phyloP scores from a whole-genome alignment of 1,139 yeast species.

The Saccharomycopsis hybrid region DNA sequence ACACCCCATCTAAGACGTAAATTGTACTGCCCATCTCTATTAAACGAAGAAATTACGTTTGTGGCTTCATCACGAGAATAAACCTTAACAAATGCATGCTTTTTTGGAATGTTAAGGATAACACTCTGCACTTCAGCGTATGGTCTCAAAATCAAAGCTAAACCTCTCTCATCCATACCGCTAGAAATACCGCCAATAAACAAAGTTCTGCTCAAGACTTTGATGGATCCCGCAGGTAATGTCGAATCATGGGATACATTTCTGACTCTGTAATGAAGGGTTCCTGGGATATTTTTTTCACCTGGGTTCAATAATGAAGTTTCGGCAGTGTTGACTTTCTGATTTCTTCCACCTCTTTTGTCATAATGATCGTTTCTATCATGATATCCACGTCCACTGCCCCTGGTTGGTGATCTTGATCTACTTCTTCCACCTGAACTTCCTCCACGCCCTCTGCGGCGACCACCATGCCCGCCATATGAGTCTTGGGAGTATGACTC shows the following conservation, averaged over 20 bases:
- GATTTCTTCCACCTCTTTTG: constrained; percentile 1
- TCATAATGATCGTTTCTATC: constrained; percentile 5
- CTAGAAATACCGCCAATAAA: constrained; percentile 92
- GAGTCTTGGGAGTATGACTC: not conserved
- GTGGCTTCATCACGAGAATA: constrained; percentile 94
- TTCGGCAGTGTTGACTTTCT: constrained; percentile 12
- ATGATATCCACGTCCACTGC: constrained; percentile 17
- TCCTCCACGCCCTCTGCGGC: constrained; percentile 26
- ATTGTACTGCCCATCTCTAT: constrained; percentile 35
- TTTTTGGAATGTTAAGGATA: constrained; percentile 78
- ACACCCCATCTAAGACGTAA: constrained; percentile 97
- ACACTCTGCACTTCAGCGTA: constrained; percentile 93
- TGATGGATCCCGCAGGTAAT: constrained; percentile 73
- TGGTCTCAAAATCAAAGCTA: constrained; percentile 61
- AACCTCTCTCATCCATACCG: constrained; percentile 67
- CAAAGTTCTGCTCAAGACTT: constrained; percentile 81
- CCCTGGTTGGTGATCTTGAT: constrained; percentile 27
- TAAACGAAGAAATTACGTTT: constrained; percentile 54
- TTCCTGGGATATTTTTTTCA: constrained; percentile 64
- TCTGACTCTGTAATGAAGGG: constrained; percentile 67
- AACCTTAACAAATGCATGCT: constrained; percentile 95
- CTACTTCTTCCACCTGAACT: constrained; percentile 17
- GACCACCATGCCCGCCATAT: constrained; percentile 8
- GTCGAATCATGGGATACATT: constrained; percentile 62
- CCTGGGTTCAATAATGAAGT: constrained; percentile 35